phyloP scores from a whole-genome alignment of 768 basidiomycete species.

The Mycena amicta region DNA sequence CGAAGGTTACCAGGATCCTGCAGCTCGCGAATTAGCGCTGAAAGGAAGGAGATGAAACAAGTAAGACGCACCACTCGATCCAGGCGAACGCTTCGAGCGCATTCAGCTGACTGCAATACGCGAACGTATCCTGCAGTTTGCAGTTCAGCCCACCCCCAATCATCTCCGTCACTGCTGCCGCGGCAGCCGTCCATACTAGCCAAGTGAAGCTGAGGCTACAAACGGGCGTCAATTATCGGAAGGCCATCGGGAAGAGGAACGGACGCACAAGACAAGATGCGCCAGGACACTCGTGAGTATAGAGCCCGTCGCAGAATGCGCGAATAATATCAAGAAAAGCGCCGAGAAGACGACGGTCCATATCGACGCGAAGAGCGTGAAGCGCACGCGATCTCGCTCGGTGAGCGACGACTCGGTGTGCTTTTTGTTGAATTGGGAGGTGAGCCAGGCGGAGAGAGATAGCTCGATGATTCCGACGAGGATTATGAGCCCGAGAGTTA shows the following conservation, averaged over 20 bases:
- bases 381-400: conserved; percentile 66
- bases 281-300: conserved; percentile 62
- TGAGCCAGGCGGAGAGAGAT: conserved; percentile 73
- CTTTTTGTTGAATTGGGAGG: conserved; percentile 57
- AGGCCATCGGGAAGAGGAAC: conserved; percentile 7
- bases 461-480: conserved; percentile 74
- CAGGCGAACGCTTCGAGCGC: conserved; percentile 77
- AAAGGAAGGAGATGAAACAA: not conserved
- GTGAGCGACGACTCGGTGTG: conserved; percentile 51
- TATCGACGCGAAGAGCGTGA: conserved; percentile 67
- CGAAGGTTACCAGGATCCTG: conserved; percentile 67
- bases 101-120: conserved; percentile 77
- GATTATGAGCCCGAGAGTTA: conserved; percentile 56
- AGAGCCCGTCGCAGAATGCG: conserved; percentile 48
- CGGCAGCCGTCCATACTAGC: conserved; percentile 78
- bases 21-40: not conserved
- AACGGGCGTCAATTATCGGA: not conserved
- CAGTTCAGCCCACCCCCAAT: conserved; percentile 76
- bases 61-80: conserved; percentile 61
- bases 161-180: conserved; percentile 66
- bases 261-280: conserved; percentile 64
- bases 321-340: conserved; percentile 58
- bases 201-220: conserved; percentile 69
- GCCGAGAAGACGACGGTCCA: conserved; percentile 68
- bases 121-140: conserved; percentile 47